A percentile compares a stretch with the other conserved stretches of the same genome.
Conservation (phyloP, 805 yeast genomes). For the Blastobotrys chiropterorum region DNA sequence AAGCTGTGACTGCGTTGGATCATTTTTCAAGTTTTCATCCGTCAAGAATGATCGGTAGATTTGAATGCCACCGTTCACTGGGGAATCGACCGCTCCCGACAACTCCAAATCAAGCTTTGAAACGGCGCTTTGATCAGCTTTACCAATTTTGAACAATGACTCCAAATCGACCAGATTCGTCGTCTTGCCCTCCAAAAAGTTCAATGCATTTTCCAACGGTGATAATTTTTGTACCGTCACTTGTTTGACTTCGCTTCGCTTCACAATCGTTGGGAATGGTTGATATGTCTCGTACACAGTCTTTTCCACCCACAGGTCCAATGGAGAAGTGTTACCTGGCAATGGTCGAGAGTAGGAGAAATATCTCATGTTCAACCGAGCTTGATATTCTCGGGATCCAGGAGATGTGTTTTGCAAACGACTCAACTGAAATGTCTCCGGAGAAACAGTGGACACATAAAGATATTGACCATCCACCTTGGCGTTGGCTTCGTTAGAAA, state of each 20-base stretch:
- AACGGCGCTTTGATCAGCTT: slow-evolving; percentile 35
- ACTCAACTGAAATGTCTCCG: slow-evolving; percentile 35
- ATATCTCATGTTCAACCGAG: slow-evolving; percentile 63
- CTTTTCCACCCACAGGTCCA: slow-evolving; percentile 86
- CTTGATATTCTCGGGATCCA: slow-evolving; percentile 67
- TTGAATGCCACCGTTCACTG: slow-evolving; percentile 88
- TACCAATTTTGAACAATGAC: slow-evolving; percentile 29
- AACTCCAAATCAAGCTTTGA: slow-evolving; percentile 25
- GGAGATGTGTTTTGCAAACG: slow-evolving; percentile 14
- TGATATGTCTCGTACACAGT: slow-evolving; percentile 66
- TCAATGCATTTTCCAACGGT: slow-evolving; percentile 79
- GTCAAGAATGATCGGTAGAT: slow-evolving; percentile 67
- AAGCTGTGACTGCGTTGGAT: slow-evolving; percentile 22
- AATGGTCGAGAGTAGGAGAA: slow-evolving; percentile 65
- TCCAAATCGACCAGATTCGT: slow-evolving; percentile 68
- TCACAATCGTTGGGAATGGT: slow-evolving; percentile 84
- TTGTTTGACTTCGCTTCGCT: slow-evolving; percentile 63
- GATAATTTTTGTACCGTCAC: slow-evolving; percentile 51
- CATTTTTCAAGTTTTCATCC: slow-evolving; percentile 24
- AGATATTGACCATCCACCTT: slow-evolving; percentile 65
- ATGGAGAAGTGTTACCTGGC: slow-evolving; percentile 65
- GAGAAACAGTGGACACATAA: slow-evolving; percentile 66
- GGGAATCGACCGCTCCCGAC: slow-evolving; percentile 80
- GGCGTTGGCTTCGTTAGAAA: slow-evolving; percentile 53
- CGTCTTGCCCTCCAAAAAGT: slow-evolving; percentile 59